Percentiles rank a stretch among this genome's conserved stretches.
Evolutionary conservation across 169 alveolate species (phyloP).

Genomic region (Plasmodium billcollinsi): DNA sequence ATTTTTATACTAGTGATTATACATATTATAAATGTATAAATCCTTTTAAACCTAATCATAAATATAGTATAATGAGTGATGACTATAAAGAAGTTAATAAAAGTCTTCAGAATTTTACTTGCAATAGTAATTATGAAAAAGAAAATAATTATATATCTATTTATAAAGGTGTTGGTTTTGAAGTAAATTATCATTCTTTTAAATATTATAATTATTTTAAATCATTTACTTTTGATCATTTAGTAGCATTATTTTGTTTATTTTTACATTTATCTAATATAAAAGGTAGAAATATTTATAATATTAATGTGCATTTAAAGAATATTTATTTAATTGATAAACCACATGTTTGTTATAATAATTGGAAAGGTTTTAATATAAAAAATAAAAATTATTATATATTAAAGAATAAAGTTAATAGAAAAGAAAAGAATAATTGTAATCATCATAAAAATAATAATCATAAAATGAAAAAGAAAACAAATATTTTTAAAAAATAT

Average conservation of each 20-base stretch:
- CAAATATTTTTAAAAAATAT: neutral
- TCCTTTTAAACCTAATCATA: constrained; percentile 34
- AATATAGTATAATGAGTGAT: neutral
- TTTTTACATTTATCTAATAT: constrained; percentile 51
- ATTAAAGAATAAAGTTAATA: constrained; percentile 8
- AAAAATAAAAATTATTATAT: constrained; percentile 21
- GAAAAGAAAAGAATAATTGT: constrained; percentile 9
- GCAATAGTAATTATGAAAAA: neutral
- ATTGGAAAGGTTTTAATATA: constrained; percentile 10
- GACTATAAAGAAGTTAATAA: neutral
- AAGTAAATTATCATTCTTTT: constrained; percentile 68
- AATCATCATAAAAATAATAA: constrained; percentile 11
- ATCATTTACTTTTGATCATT: constrained; percentile 47
- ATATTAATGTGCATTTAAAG: constrained; percentile 43
- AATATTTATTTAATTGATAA: constrained; percentile 53
- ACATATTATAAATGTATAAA: constrained; percentile 54
- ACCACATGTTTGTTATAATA: constrained; percentile 6
- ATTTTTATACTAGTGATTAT: constrained; percentile 58
- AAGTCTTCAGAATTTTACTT: neutral
- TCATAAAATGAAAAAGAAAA: constrained; percentile 2
- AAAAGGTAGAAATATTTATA: constrained; percentile 49
- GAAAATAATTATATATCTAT: constrained; percentile 27
- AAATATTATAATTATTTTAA: constrained; percentile 60
- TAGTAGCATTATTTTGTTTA: constrained; percentile 59
- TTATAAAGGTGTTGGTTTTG: constrained; percentile 60